Base-by-base conservation (phyloP, 441 rosid genomes). In the Erysimum pusillum region DNA sequence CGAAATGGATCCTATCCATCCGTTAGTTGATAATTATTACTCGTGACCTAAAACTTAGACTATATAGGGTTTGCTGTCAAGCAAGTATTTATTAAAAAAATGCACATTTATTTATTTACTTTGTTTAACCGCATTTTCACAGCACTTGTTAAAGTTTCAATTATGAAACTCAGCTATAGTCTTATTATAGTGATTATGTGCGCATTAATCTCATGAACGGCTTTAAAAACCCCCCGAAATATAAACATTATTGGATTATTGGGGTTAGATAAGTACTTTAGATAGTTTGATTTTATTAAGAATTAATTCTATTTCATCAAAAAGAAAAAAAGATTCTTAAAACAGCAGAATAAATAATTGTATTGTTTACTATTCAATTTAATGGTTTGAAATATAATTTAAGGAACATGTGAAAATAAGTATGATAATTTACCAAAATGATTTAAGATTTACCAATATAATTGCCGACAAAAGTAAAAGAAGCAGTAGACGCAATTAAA, bases 41-140 rank as follows among this genome's bases (percentile, higher is more conserved):
- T 67, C 81, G 77, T 77, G 81, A 77, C 73, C 77, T 66, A 60
- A 76, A 71, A 12, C 63, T 64, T 77, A 77, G 80, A 64, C 72
- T 38, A 18, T 38, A 31, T 77, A 71, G 80, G 80, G 62, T 38
- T 64, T 77, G 80, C 72, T 77, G 80, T 71, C 80, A 64, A 57
- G 52, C 76, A 63, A 58, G 8, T 18, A 64, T 61, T 46, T 60
- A 58, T 34, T 51, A 9, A 14, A 39, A 28, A 69, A 31, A 44
- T 28, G 22, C 48, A 13, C 53, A 77, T 34, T 69, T 54, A 38
- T 61, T 20, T 61, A 53, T 22, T 13, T 45, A 45, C 58, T 69
- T 69, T 44, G 65, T 20, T 18, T 17, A 63, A 13, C 44, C 15
- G 59, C 60, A 63, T 62, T 44, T 62, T 35, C 79, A 44, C 31